These are phyloP conservation scores for Penicillium egyptiacum DNA, from an alignment of 495 filamentous ascomycete genomes.

Conservation along the genomic window DNA sequence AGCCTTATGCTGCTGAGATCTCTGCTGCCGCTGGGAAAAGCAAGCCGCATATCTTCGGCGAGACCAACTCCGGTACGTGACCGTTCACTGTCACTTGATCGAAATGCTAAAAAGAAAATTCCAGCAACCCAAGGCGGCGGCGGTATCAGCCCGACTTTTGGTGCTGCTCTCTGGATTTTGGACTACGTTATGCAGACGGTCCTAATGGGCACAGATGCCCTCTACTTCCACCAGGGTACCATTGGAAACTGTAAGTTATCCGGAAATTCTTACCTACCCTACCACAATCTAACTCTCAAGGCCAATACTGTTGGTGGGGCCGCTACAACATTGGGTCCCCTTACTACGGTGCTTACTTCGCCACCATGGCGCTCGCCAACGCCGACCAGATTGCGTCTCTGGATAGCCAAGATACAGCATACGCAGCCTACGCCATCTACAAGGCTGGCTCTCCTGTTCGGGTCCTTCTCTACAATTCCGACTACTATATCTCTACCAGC, in stretches of 20 bases:
- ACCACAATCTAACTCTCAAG: slow-evolving; percentile 14
- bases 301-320: slow-evolving; percentile 63
- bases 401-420: slow-evolving; percentile 48
- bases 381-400: slow-evolving; percentile 51
- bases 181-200: slow-evolving; percentile 56
- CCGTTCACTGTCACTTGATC: too few relatives aligned
- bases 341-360: slow-evolving; percentile 59
- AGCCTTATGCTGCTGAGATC: slow-evolving; percentile 50
- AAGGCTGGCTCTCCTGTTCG: slow-evolving; percentile 40
- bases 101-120: slow-evolving; percentile 4
- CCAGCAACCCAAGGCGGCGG: slow-evolving; percentile 38
- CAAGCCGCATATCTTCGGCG: slow-evolving; percentile 58
- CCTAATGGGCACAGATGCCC: slow-evolving; percentile 43
- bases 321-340: slow-evolving; percentile 55
- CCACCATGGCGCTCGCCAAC: slow-evolving; percentile 52
- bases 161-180: slow-evolving; percentile 60
- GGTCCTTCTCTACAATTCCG: slow-evolving; percentile 56
- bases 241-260: slow-evolving; percentile 50
- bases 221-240: slow-evolving; percentile 63
- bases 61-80: slow-evolving; percentile 56
- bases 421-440: slow-evolving; percentile 56
- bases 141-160: slow-evolving; percentile 56
- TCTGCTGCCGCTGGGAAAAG: slow-evolving; percentile 42
- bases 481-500: slow-evolving; percentile 46
- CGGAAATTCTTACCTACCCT: background rate